Evolutionary conservation across 306 rosid genomes (phyloP), one percentile per base, ranked within the genome.

Genomic region (Pueraria montana): DNA sequence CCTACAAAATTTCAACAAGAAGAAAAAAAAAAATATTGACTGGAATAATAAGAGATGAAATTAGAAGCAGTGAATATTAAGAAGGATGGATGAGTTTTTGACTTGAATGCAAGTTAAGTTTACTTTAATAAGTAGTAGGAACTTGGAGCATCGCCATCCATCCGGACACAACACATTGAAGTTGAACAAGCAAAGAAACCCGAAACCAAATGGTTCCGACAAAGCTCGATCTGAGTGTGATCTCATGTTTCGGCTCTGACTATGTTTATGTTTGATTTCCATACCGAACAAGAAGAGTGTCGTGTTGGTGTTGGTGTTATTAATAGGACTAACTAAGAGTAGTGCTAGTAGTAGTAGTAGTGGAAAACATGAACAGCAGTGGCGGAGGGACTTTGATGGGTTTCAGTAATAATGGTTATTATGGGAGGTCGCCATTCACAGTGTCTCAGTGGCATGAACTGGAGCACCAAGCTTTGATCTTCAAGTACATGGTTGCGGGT

Each of bases 371-470:
- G 86, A 85, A 63, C 72, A 81, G 48, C 68, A 72, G 79, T 48
- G 79, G 84, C 23, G 87, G 77, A 63, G 78, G 78, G 26, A 80
- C 73, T 86, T 43, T 72, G 86, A 74, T 76, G 79, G 86, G 91
- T 75, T 78, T 85, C 20, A 71, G 74, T 34, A 34, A 34, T 48
- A 81, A 59, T 21, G 65, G 42, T 24, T 42, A 50, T 24, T 26
- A 64, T 43, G 34, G 61, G 78, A 85, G 88, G 87, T 88, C 92
- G 11, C 92, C 89, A 77, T 93, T 93, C 86, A 93, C 96, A 38
- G 84, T 87, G 79, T 86, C 92, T 32, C 94, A 90, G 90, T 93
- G 94, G 94, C 94, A 91, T 87, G 96, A 93, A 86, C 91, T 93
- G 74, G 95, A 93, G 56, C 95, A 91, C 68, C 96, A 93, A 79